Conservation (phyloP, 805 yeast genomes). For the Blastobotrys americana region DNA sequence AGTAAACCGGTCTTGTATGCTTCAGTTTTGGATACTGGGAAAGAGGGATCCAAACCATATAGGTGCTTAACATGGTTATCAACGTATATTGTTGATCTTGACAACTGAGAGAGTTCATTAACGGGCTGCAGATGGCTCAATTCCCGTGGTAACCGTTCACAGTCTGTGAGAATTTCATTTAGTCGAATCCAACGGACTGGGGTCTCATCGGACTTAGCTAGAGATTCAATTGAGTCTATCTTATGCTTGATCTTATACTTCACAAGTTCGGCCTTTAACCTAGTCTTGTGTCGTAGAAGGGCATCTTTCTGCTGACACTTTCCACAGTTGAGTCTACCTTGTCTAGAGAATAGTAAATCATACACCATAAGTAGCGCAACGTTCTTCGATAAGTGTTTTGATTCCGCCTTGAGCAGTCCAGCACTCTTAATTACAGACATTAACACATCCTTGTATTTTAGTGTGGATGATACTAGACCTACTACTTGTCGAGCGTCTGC, state of each 20-base stretch:
- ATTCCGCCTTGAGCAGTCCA: slow-evolving; percentile 48
- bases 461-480: slow-evolving; percentile 75
- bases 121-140: slow-evolving; percentile 44
- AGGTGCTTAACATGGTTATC: slow-evolving; percentile 71
- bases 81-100: slow-evolving; percentile 44
- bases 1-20: slow-evolving; percentile 69
- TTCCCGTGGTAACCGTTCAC: slow-evolving; percentile 29
- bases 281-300: slow-evolving; percentile 65
- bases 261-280: slow-evolving; percentile 75
- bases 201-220: slow-evolving; percentile 29
- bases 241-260: slow-evolving; percentile 69
- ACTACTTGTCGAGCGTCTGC: slow-evolving; percentile 77
- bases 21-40: slow-evolving; percentile 56
- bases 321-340: slow-evolving; percentile 82
- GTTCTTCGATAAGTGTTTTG: slow-evolving; percentile 36
- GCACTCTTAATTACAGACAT: slow-evolving; percentile 57
- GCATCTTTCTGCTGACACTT: slow-evolving; percentile 82
- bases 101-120: slow-evolving; percentile 26
- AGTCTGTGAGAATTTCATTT: slow-evolving; percentile 51
- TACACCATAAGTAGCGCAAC: slow-evolving; percentile 65
- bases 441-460: slow-evolving; percentile 62
- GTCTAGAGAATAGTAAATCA: slow-evolving; percentile 66
- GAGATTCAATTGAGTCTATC: slow-evolving; percentile 48
- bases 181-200: slow-evolving; percentile 46
- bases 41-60: slow-evolving; percentile 76